Base-by-base conservation (phyloP, 208 protist species). In the Naegleria lovaniensis region DNA sequence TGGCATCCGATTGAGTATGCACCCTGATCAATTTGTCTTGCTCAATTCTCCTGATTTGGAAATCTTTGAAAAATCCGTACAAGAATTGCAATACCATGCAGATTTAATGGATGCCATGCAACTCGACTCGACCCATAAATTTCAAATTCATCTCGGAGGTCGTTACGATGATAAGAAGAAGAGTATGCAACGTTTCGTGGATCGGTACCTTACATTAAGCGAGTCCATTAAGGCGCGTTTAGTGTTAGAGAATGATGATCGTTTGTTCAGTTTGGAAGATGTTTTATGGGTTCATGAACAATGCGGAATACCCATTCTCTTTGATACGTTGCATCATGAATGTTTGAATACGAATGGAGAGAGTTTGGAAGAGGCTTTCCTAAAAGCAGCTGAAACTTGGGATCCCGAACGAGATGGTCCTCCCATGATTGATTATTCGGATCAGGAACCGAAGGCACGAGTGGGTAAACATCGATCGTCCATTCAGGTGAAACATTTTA, bases 1-100 rank as follows among this genome's bases (percentile, higher is more conserved):
- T 88, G 22, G 22, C 4, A 88, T 88, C 0, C 7, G 85, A 22
- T 58, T 88, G 5, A 43, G n/a, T 13, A 58, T 88, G 41, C 85
- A 88, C 15, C 85, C 85, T 39, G 85, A 88, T 88, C 85, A 88
- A 29, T 88, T 88, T 88, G 39, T 48, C 5, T 88, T 88, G n/a
- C n/a, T 88, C 4, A 88, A 88, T 58, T 58, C 41, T 38, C 39
- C 85, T 22, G 22, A n/a, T 29, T 4, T 36, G 5, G 85, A 88
- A 15, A 88, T 88, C 16, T 58, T 58, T 15, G 22, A 88, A 38
- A 88, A 58, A 38, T 43, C n/a, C n/a, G 16, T 33, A 39, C 4
- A 58, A 38, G 85, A 88, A 58, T 58, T 88, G 29, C 5, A 88
- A n/a, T 88, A 88, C 19, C 85, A 88, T 58, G 85, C 85, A 19